These are phyloP conservation scores for Solanum lycopersicoides DNA, from an alignment of 257 asterid genomes.

Conservation along the genomic window DNA sequence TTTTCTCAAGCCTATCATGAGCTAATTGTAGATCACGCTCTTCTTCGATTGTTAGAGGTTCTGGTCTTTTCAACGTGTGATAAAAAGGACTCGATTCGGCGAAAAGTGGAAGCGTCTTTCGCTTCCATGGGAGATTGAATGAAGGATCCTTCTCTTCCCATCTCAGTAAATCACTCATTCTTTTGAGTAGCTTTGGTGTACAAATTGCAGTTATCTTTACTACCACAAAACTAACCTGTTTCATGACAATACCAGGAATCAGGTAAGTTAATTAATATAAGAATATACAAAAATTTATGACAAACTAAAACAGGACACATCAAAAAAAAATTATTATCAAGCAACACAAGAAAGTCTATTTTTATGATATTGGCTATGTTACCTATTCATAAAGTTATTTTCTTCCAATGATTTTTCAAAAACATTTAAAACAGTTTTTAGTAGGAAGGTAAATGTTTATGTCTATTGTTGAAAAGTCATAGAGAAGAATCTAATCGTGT, in stretches of 20 bases:
- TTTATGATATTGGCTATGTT: neutral
- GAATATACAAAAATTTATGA: neutral
- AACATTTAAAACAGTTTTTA: neutral
- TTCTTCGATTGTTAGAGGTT: constrained; percentile 38
- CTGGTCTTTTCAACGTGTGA: constrained; percentile 48
- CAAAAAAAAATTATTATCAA: neutral
- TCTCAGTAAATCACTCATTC: constrained; percentile 70
- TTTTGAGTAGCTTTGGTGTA: constrained; percentile 35
- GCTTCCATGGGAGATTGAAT: constrained; percentile 74
- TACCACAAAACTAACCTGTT: constrained; percentile 70
- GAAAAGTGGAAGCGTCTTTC: constrained; percentile 40
- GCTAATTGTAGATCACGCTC: constrained; percentile 40
- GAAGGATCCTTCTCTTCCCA: constrained; percentile 51
- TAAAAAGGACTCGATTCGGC: constrained; percentile 59
- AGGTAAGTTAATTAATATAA: no score
- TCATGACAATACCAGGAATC: neutral
- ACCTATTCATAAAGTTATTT: neutral
- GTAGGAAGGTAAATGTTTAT: neutral
- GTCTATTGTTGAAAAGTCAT: neutral
- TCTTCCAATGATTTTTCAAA: neutral
- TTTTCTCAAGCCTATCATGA: constrained; percentile 28
- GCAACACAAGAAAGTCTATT: neutral
- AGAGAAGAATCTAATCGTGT: neutral
- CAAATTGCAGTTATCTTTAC: constrained; percentile 88
- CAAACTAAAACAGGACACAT: neutral